Conservation (phyloP, 1,284 basidiomycete species). For the Phylloboletellus chloephorus region DNA sequence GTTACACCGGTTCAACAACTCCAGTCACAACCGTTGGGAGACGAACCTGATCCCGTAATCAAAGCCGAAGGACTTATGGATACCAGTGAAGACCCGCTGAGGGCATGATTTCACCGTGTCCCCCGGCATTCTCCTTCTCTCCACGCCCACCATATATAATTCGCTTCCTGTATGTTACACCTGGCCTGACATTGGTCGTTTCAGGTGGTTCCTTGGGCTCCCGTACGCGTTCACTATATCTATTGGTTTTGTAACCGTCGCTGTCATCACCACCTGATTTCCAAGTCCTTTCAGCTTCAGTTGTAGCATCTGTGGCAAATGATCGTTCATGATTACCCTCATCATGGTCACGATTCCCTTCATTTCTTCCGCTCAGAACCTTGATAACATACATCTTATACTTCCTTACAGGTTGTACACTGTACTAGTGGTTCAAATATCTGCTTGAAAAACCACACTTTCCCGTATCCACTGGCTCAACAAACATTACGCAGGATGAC, state of each 20-base stretch:
- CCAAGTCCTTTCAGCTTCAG: slow-evolving; percentile 21
- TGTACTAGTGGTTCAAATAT: slow-evolving; percentile 31
- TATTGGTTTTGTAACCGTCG: slow-evolving; percentile 29
- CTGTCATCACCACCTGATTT: slow-evolving; percentile 27
- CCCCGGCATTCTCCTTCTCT: slow-evolving; percentile 4
- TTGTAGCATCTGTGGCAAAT: slow-evolving; percentile 32
- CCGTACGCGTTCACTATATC: slow-evolving; percentile 27
- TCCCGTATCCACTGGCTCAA: slow-evolving; percentile 18
- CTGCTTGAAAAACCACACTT: slow-evolving; percentile 17
- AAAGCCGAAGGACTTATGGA: slow-evolving; percentile 72
- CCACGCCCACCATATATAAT: slow-evolving; percentile 8
- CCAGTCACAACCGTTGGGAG: slow-evolving; percentile 51
- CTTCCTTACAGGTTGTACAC: slow-evolving; percentile 33
- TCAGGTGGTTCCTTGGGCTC: slow-evolving; percentile 18
- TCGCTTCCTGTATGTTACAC: slow-evolving; percentile 9
- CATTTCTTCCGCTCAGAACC: slow-evolving; percentile 23
- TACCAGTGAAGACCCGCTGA: slow-evolving; percentile 63
- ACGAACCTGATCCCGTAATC: slow-evolving; percentile 51
- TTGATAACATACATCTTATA: slow-evolving; percentile 37
- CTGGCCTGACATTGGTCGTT: slow-evolving; percentile 9
- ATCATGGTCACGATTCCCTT: slow-evolving; percentile 32
- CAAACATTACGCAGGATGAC: slow-evolving; percentile 53
- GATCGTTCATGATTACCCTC: slow-evolving; percentile 36
- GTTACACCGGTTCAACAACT: slow-evolving; percentile 46
- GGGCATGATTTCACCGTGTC: slow-evolving; percentile 32